Evolutionary conservation across 164 flowering plant species (phyloP).

Genomic region (Chloranthus sessilifolius): DNA sequence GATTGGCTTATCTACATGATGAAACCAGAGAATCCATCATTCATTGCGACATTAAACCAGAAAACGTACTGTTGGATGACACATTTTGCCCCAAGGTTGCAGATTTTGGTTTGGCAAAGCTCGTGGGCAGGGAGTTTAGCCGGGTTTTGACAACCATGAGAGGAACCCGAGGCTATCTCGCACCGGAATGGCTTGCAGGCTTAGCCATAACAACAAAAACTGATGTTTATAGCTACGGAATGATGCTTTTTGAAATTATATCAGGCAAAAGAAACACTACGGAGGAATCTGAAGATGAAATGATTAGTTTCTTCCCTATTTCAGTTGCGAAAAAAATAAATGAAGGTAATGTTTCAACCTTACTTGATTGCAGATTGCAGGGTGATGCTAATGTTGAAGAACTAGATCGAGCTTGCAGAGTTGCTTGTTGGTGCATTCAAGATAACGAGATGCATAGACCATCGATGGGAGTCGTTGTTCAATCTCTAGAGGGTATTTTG

Average conservation of each 20-base stretch:
- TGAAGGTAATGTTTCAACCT: conserved; percentile 12
- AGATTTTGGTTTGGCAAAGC: conserved; percentile 89
- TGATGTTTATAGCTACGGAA: conserved; percentile 92
- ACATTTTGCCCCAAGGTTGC: conserved; percentile 66
- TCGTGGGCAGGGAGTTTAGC: conserved; percentile 63
- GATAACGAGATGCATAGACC: conserved; percentile 27
- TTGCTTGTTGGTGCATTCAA: conserved; percentile 37
- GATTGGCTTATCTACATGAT: conserved; percentile 78
- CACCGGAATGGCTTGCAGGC: conserved; percentile 97
- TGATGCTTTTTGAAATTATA: conserved; percentile 81
- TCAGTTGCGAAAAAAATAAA: conserved; percentile 21
- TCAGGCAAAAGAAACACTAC: conserved; percentile 73
- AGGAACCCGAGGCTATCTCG: conserved; percentile 92
- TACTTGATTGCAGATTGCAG: conserved; percentile 20
- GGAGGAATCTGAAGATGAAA: conserved; percentile 7
- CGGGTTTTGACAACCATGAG: conserved; percentile 85
- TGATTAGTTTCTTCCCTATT: conserved; percentile 19
- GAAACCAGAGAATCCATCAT: conserved; percentile 78
- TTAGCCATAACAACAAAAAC: conserved; percentile 80
- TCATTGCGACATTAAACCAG: conserved; percentile 90
- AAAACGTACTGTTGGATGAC: conserved; percentile 77
- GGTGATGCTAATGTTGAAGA: conserved; percentile 24
- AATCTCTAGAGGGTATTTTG: too few relatives aligned
- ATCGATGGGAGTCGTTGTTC: too few relatives aligned
- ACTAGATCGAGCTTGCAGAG: conserved; percentile 20